These are phyloP conservation scores for Fistulina hepatica DNA, from an alignment of 1,284 basidiomycete genomes.

Conservation along the genomic window DNA sequence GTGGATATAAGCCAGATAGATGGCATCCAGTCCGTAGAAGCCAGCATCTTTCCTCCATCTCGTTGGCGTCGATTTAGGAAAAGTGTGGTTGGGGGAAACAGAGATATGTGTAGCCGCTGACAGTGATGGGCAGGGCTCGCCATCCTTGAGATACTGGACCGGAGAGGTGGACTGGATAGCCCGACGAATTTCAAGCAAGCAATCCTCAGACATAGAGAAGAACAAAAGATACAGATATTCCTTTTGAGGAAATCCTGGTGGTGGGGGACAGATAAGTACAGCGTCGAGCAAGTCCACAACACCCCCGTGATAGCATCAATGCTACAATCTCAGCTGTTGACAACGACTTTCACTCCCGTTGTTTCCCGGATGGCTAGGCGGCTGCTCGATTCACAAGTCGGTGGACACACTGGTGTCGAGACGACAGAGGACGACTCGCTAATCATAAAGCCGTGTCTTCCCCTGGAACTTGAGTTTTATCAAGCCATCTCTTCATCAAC, in stretches of 20 bases:
- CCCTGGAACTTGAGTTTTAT: conserved; percentile 77
- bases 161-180: conserved; percentile 41
- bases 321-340: too few relatives aligned
- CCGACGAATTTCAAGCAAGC: conserved; percentile 43
- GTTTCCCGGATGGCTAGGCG: too few relatives aligned
- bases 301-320: too few relatives aligned
- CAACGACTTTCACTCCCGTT: too few relatives aligned
- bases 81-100: conserved; percentile 39
- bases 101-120: conserved; percentile 54
- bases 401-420: conserved; percentile 76
- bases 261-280: too few relatives aligned
- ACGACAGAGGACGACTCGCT: conserved; percentile 67
- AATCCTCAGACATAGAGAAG: too few relatives aligned
- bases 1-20: conserved; percentile 73
- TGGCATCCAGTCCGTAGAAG: conserved; percentile 69
- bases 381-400: conserved; percentile 65
- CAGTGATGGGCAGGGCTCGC: conserved; percentile 37
- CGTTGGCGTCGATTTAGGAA: conserved; percentile 65
- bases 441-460: conserved; percentile 76
- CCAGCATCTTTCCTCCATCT: conserved; percentile 63
- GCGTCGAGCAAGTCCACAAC: too few relatives aligned
- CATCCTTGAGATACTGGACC: conserved; percentile 41
- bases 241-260: too few relatives aligned
- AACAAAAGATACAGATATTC: too few relatives aligned
- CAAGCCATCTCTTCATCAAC: conserved; percentile 37